These are phyloP conservation scores for Corniculantispora saksenae DNA, from an alignment of 2,329 filamentous ascomycete genomes.

Conservation along the genomic window DNA sequence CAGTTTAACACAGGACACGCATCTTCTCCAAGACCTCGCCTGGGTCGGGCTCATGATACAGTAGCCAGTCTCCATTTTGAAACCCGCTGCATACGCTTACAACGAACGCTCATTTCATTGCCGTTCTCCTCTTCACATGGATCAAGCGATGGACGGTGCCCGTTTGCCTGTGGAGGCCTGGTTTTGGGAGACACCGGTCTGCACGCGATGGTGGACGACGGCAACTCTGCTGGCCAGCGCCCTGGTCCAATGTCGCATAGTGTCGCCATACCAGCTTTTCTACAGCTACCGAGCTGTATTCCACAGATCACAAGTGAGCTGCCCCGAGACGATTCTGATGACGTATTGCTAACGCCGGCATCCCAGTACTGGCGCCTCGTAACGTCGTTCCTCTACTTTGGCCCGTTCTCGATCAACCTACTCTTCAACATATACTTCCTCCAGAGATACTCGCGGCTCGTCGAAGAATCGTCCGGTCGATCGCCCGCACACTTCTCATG, in stretches of 20 bases:
- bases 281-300: slow-evolving; percentile 95
- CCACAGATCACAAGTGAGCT: slow-evolving; percentile 77
- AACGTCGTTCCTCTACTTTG: slow-evolving; percentile 97
- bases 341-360: slow-evolving; percentile 20
- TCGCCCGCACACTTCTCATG: slow-evolving; percentile 94
- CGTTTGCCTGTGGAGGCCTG: slow-evolving; percentile 87
- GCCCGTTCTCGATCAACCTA: slow-evolving; percentile 88
- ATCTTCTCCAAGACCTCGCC: slow-evolving; percentile 9
- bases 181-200: slow-evolving; percentile 98
- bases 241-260: slow-evolving; percentile 87
- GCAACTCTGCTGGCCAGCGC: slow-evolving; percentile 85
- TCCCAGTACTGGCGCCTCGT: slow-evolving; percentile 90
- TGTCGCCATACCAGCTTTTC: slow-evolving; percentile 93
- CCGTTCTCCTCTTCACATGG: slow-evolving; percentile 42
- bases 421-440: slow-evolving; percentile 98
- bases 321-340: slow-evolving; percentile 7
- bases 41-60: neutral
- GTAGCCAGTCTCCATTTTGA: neutral
- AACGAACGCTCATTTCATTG: neutral
- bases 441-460: slow-evolving; percentile 89
- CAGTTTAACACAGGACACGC: slow-evolving; percentile 5
- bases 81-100: neutral
- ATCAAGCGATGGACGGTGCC: slow-evolving; percentile 61
- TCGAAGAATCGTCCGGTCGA: slow-evolving; percentile 91
- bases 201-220: slow-evolving; percentile 95